Conservation (phyloP, 768 basidiomycete genomes). For the Lentinula edodes region DNA sequence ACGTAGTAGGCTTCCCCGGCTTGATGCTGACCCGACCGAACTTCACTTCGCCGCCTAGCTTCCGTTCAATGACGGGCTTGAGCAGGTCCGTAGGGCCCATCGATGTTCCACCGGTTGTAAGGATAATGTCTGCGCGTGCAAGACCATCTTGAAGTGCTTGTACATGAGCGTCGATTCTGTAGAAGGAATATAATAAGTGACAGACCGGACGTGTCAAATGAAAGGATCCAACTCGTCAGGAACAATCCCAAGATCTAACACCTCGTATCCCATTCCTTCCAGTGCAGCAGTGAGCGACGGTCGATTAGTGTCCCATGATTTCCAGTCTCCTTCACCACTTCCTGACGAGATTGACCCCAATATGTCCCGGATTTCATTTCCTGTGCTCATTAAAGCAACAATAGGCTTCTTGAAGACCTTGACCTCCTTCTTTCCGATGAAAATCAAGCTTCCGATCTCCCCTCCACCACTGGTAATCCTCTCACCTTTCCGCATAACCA, state of each 20-base stretch:
- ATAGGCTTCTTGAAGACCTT: slow-evolving; percentile 65
- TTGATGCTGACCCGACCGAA: slow-evolving; percentile 84
- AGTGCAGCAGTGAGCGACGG: slow-evolving; percentile 71
- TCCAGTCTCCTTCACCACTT: slow-evolving; percentile 42
- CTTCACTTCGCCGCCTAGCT: slow-evolving; percentile 70
- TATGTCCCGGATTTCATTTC: slow-evolving; percentile 74
- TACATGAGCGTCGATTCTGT: slow-evolving; percentile 54
- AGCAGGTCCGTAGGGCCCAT: slow-evolving; percentile 88
- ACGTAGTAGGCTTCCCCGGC: slow-evolving; percentile 87
- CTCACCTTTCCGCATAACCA: slow-evolving; percentile 59
- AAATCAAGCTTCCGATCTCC: slow-evolving; percentile 78
- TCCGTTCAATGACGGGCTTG: slow-evolving; percentile 83
- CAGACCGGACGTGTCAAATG: background rate
- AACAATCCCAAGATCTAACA: slow-evolving; percentile 78
- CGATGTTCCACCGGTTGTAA: slow-evolving; percentile 87
- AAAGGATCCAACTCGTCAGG: slow-evolving; percentile 53
- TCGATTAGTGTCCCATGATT: slow-evolving; percentile 82
- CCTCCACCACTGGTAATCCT: slow-evolving; percentile 64
- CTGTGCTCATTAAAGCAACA: slow-evolving; percentile 80
- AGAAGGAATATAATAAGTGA: background rate
- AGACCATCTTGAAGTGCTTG: slow-evolving; percentile 52
- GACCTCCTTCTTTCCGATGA: slow-evolving; percentile 72
- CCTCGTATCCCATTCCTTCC: slow-evolving; percentile 67
- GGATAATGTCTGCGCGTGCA: slow-evolving; percentile 61
- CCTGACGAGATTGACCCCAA: slow-evolving; percentile 25